Evolutionary conservation across 2,329 filamentous ascomycete species (phyloP), one percentile per base, ranked within the genome.

Genomic region (Juglanconis oblonga): DNA sequence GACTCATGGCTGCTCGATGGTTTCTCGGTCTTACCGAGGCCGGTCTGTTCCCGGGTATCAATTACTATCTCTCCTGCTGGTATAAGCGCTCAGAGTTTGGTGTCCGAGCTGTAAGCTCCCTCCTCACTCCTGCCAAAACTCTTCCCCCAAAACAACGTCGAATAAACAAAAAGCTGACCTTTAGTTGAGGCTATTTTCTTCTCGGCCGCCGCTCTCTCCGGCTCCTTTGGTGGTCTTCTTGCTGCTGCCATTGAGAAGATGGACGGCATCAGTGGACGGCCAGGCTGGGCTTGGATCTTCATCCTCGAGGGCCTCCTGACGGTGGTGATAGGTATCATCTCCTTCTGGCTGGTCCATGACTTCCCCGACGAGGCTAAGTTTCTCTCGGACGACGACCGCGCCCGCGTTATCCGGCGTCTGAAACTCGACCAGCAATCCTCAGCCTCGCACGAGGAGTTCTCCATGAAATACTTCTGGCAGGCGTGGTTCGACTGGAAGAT

Each of bases 401-500:
- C 79, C 4, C 83, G 90, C 14, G 88, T 94, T 0, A 74, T 91
- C 17, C 81, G 85, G 9, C 83, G 91, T 3, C 77, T 94, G 31
- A 84, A 84, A 59, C 75, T 78, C 8, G 90, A 93, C 70, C 77
- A 88, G 64, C 90, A 93, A 71, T 80, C 84, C 1, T 87, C 82
- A 33, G 87, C 83, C 17, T 81, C 81, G 67, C 86, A 87, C 62
- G 90, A 94, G 69, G 78, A 86, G 51, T 93, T 92, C 73, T 82
- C 86, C 63, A 87, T 86, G 78, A 74, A 76, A 1, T 91, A 91
- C 69, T 82, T 93, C 64, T 91, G 84, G 82, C 79, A 83, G 3
- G 85, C 85, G n/a, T 59, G 91, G 11, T 83, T 80, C 57, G 91
- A 95, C 69, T 93, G 89, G 86, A 94, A 94, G 76, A 94, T 88